Evolutionary conservation across 768 basidiomycete genomes (phyloP), one percentile per base, ranked within the genome.

Genomic region (Trametes maxima): DNA sequence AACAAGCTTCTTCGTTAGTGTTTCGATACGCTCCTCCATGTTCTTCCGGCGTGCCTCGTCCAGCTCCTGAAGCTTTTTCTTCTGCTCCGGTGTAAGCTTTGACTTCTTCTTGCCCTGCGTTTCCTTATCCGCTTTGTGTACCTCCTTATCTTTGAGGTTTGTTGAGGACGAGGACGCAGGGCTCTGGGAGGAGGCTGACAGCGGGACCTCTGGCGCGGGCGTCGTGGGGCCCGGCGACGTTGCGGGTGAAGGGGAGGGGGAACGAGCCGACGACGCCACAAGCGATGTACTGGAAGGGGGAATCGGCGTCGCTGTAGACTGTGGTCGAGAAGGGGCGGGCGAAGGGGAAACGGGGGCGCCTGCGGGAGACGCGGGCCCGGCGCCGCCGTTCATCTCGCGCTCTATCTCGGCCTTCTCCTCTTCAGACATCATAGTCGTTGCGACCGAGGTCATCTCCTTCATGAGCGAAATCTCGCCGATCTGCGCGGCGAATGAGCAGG

Each of bases 401-500:
- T 94, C 92, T 64, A 94, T 82, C 65, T 93, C 94, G 12, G 88
- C 88, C 74, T 89, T 89, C 70, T 97, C 96, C 69, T 98, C 97
- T 6, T 95, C 94, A 0, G 89, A 85, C 85, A 94, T 90, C 79
- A 94, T 90, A 5, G 90, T 90, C 36, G 88, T 84, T 14, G 94
- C 90, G 24, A 91, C 85, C 36, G 85, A 84, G 22, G 91, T 87
- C 89, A 94, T 92, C 66, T 92, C 93, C 71, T 95, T 98, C 86
- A 97, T 94, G 40, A 98, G 81, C 6, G 90, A 89, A 56, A 99
- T 95, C 78, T 98, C 96, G 59, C 96, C 96, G 63, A 98, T 96
- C 95, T 97, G 73, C 33, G 25, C 47, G 7, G 33, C 25, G 11
- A 17, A 45, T 10, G n/a, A 21, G 44, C 19, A 22, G 10, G 47